These are phyloP conservation scores for Nemania diffusa DNA, from an alignment of 2,329 filamentous ascomycete species.

Conservation along the genomic window DNA sequence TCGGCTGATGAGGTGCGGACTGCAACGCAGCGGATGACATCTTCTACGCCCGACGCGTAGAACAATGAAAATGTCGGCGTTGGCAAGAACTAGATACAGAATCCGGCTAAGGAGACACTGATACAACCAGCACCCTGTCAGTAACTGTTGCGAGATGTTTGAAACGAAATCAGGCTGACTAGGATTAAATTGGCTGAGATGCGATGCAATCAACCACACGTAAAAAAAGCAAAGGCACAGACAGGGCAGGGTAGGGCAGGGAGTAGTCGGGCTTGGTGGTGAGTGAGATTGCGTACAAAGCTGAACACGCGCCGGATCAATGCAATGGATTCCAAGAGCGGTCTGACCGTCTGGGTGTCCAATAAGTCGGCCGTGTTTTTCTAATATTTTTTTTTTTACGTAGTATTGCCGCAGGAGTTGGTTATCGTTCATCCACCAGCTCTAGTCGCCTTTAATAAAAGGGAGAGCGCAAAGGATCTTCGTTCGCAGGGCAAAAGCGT, in stretches of 20 bases:
- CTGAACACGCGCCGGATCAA: constrained; percentile 36
- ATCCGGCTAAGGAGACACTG: not conserved
- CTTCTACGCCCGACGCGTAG: constrained; percentile 54
- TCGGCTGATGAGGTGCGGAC: constrained; percentile 65
- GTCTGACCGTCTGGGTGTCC: constrained; percentile 34
- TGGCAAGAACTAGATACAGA: constrained; percentile 18
- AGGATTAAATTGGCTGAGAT: constrained; percentile 25
- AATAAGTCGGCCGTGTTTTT: constrained; percentile 23
- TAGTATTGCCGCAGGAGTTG: constrained; percentile 17
- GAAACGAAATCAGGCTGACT: constrained; percentile 20
- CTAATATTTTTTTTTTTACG: constrained; percentile 11
- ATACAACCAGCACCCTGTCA: constrained; percentile 13
- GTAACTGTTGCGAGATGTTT: constrained; percentile 14
- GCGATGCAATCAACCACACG: constrained; percentile 27
- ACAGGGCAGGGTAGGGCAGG: constrained; percentile 11
- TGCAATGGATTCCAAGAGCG: constrained; percentile 28
- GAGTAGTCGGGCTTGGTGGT: constrained; percentile 23
- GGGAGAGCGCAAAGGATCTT: constrained; percentile 17
- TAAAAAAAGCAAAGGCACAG: constrained; percentile 23
- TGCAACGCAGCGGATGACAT: constrained; percentile 74
- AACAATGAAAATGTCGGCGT: constrained; percentile 16
- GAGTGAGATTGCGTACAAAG: constrained; percentile 31
- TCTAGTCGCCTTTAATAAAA: constrained; percentile 14
- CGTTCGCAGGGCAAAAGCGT: not conserved
- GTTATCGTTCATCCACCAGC: constrained; percentile 18